Evolutionary conservation across 257 asterid species (phyloP).

Genomic region (Forsythia suspensa): DNA sequence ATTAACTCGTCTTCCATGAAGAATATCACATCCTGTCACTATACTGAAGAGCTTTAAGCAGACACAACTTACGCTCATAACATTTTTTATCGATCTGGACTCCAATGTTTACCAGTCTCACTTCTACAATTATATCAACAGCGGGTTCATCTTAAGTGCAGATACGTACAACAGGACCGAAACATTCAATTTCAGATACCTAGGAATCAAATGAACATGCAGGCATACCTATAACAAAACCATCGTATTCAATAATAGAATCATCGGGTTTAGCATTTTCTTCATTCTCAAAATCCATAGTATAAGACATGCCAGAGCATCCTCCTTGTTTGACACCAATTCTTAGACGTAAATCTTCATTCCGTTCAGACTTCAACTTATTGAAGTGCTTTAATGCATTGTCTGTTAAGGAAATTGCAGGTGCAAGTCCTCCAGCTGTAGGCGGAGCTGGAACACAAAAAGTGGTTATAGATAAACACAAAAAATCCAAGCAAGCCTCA

Average conservation of each 20-base stretch:
- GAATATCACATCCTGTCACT: neutral
- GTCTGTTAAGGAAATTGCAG: constrained; percentile 79
- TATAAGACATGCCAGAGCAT: constrained; percentile 95
- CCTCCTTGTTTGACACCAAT: constrained; percentile 99
- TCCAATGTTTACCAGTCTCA: neutral
- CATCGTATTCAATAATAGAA: constrained; percentile 80
- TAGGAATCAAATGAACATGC: neutral
- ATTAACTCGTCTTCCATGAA: neutral
- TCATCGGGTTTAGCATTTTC: constrained; percentile 79
- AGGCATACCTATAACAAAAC: constrained; percentile 70
- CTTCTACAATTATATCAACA: too few species aligned
- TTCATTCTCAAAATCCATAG: constrained; percentile 90
- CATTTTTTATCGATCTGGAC: neutral
- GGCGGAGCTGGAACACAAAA: constrained; percentile 53
- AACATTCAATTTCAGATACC: neutral
- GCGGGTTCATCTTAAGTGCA: neutral
- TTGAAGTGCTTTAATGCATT: constrained; percentile 74
- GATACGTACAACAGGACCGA: neutral
- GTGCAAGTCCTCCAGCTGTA: constrained; percentile 62
- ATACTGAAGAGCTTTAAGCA: neutral
- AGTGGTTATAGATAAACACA: constrained; percentile 6
- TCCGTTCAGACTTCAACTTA: constrained; percentile 68
- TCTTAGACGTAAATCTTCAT: constrained; percentile 76
- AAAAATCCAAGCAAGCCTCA: neutral
- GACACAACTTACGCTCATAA: neutral